These are phyloP conservation scores for Cymodocea nodosa DNA, from an alignment of 116 monocot genomes.

Conservation along the genomic window DNA sequence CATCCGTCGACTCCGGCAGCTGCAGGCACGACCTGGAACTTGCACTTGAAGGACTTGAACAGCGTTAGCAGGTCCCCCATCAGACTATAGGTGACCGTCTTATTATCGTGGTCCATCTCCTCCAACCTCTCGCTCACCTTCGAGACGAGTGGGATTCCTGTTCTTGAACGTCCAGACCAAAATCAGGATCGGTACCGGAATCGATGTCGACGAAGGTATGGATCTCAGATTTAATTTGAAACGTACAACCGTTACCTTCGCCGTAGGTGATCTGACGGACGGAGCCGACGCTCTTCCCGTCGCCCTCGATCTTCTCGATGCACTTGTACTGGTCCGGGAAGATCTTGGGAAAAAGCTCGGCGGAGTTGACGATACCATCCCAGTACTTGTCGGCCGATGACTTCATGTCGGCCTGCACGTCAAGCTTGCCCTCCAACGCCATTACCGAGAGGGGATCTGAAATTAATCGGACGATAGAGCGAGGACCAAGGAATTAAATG, in stretches of 20 bases:
- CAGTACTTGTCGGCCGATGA: constrained; percentile 51
- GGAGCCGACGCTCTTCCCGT: constrained; percentile 50
- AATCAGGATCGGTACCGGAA: too few species aligned
- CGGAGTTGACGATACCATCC: constrained; percentile 34
- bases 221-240: too few species aligned
- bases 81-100: constrained; percentile 37
- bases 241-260: constrained; percentile 24
- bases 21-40: constrained; percentile 22
- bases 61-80: constrained; percentile 40
- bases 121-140: constrained; percentile 61
- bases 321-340: constrained; percentile 56
- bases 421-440: constrained; percentile 17
- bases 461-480: background rate
- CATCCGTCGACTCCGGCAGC: constrained; percentile 28
- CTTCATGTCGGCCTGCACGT: constrained; percentile 32
- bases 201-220: background rate
- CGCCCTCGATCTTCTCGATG: constrained; percentile 60
- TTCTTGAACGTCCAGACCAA: background rate
- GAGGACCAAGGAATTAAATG: background rate
- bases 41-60: constrained; percentile 51
- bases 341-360: constrained; percentile 44
- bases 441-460: background rate
- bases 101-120: constrained; percentile 34
- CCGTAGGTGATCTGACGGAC: constrained; percentile 27
- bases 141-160: constrained; percentile 26